Percentiles rank a stretch among this genome's conserved stretches.
These are phyloP conservation scores for Malus hybrid DNA, from an alignment of 331 rosid genomes.

Conservation along the genomic window DNA sequence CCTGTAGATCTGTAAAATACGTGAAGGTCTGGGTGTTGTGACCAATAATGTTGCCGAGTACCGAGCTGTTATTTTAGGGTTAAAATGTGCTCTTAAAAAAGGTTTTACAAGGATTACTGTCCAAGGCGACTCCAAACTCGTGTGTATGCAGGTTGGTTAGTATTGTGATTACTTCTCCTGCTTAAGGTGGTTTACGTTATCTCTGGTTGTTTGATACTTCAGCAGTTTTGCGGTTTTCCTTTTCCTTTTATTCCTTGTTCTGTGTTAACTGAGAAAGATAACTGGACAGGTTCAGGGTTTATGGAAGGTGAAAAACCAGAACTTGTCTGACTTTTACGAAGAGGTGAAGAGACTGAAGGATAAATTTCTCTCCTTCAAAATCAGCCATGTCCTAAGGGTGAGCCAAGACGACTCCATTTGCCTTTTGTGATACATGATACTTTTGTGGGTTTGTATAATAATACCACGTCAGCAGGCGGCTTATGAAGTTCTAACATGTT, in stretches of 20 bases:
- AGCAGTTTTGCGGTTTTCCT: not conserved
- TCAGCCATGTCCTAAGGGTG: slow-evolving; percentile 85
- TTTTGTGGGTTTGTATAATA: slow-evolving; percentile 6
- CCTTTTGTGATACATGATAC: not conserved
- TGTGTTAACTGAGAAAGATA: not conserved
- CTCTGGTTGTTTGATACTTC: not conserved
- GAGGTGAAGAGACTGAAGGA: slow-evolving; percentile 72
- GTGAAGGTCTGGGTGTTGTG: slow-evolving; percentile 75
- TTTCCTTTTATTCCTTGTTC: not conserved
- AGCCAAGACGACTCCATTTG: slow-evolving; percentile 18
- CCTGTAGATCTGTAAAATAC: slow-evolving; percentile 65
- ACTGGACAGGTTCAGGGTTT: slow-evolving; percentile 69
- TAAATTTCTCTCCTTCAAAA: slow-evolving; percentile 61
- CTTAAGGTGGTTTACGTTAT: not conserved
- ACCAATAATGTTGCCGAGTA: slow-evolving; percentile 65
- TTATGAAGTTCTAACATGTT: slow-evolving; percentile 13
- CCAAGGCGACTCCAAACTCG: slow-evolving; percentile 76
- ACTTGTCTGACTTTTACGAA: slow-evolving; percentile 40
- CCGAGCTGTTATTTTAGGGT: slow-evolving; percentile 71
- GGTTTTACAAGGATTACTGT: slow-evolving; percentile 59
- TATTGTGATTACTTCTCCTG: slow-evolving; percentile 8
- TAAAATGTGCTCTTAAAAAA: slow-evolving; percentile 50
- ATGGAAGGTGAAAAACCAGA: slow-evolving; percentile 68
- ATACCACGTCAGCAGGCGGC: not conserved
- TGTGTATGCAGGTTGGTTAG: slow-evolving; percentile 76